Base-by-base conservation (phyloP, 2,329 filamentous ascomycete genomes). In the Alternaria sp. region DNA sequence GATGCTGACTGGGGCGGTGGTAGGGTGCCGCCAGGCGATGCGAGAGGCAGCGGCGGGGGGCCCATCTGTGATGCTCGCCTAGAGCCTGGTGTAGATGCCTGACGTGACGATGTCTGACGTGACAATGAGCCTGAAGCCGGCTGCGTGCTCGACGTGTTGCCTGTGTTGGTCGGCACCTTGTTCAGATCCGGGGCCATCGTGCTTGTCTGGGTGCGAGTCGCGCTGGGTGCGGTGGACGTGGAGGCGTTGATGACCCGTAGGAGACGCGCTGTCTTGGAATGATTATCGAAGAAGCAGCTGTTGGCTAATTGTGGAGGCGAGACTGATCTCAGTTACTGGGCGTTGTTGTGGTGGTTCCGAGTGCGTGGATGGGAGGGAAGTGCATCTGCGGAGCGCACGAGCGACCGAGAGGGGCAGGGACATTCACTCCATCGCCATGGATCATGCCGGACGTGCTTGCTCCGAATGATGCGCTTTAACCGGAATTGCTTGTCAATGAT, bases 161-260 rank as follows among this genome's bases (percentile, higher is more conserved):
- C 70, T 14, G 69, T 71, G 41, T 44, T 44, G 49, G 54, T 65
- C 28, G 73, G 79, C 21, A 83, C 75, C 4, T 82, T 79, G 68
- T 83, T 85, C 64, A 84, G 70, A 68, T 86, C 85, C 57, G 84
- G 81, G 55, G 84, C 78, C 84, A 86, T 87, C 44, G 43, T 70
- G 63, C 57, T 28, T 44, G 51, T 60, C 20, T 49, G 41, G 23
- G 15, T 23, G 57, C 44, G 59, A 60, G 58, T 49, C 56, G 56
- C 46, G 56, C 60, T 51, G 59, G 18, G 51, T 55, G 46, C 55
- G 44, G 14, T 49, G 55, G 45, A 37, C 47, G 49, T n/a, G 56
- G 28, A 33, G 33, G 26, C 56, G 58, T 49, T 28, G 54, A 46
- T 21, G 44, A 55, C 30, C 47, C 25, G 43, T 47, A 12, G n/a